Evolutionary conservation across 169 alveolate species (phyloP), one percentile per base, ranked within the genome.

Genomic region (Eimeria sp.): DNA sequence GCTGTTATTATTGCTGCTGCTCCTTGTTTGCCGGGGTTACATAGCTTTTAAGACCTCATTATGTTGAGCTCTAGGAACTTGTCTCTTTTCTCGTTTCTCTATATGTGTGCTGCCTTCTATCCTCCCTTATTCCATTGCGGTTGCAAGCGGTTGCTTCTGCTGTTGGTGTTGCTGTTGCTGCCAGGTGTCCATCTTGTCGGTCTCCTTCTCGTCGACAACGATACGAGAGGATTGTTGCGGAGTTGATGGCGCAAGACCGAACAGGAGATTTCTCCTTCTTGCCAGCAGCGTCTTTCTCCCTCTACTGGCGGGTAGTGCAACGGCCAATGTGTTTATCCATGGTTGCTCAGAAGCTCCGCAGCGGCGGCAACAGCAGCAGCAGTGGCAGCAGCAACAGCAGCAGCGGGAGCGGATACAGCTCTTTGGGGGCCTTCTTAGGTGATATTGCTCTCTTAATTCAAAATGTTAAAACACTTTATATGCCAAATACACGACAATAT

Each of bases 301-400:
- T 96, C 25, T 97, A 97, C 89, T 97, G 98, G 98, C 95, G 98
- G 22, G 83, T 97, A 25, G 98, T 97, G 27, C 96, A 94, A 83
- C 89, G 96, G 45, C 98, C 98, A 34, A 97, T 97, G 98, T 95
- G 97, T 80, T 95, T 97, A 34, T 78, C 92, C 51, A 97, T 97
- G 47, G 96, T 97, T 88, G 94, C 92, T 80, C 93, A 86, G 73
- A 97, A 96, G 96, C 89, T 97, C 57, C 91, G 95, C 73, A 63
- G 58, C 75, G 76, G 76, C 27, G 18, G 63, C 63, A 54, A 54
- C 63, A 54, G 63, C 63, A 54, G 3, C 4, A 65, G 27, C 49
- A 49, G 49, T 70, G 9, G 43, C 40, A 70, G 80, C 80, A 70
- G 80, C 43, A 70, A n/a, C 80, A 30, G 80, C 80, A 70, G 80